These are phyloP conservation scores for Colletotrichum tabaci DNA, from an alignment of 2,329 filamentous ascomycete species.

Conservation along the genomic window DNA sequence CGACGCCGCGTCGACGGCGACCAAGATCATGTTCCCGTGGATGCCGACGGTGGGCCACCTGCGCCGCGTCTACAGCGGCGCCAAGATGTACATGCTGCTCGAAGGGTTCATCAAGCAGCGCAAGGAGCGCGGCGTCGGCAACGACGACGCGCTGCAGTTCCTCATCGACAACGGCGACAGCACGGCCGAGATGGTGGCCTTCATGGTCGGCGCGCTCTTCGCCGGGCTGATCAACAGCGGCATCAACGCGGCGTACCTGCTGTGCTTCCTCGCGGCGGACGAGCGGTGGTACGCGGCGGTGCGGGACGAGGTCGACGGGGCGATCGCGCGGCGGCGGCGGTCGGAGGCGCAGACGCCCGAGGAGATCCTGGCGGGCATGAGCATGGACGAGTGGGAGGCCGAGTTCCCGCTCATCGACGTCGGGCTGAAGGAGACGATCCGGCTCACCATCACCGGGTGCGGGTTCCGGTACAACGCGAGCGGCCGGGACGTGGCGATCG, in stretches of 20 bases:
- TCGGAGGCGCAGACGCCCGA: slow-evolving; percentile 48
- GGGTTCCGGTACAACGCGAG: slow-evolving; percentile 67
- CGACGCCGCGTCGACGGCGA: slow-evolving; percentile 58
- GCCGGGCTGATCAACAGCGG: slow-evolving; percentile 72
- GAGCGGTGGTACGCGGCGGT: slow-evolving; percentile 61
- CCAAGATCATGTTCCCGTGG: slow-evolving; percentile 67
- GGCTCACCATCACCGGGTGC: slow-evolving; percentile 63
- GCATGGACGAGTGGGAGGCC: slow-evolving; percentile 68
- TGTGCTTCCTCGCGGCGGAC: slow-evolving; percentile 64
- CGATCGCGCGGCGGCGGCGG: slow-evolving; percentile 59
- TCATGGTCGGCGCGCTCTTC: slow-evolving; percentile 68
- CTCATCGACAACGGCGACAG: slow-evolving; percentile 67
- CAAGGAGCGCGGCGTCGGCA: slow-evolving; percentile 55
- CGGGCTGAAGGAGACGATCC: slow-evolving; percentile 68
- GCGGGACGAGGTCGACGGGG: slow-evolving; percentile 62
- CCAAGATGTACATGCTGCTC: slow-evolving; percentile 64
- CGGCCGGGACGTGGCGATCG: slow-evolving; percentile 60
- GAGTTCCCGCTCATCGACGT: slow-evolving; percentile 68
- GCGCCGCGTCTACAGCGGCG: slow-evolving; percentile 60
- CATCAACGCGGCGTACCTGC: slow-evolving; percentile 68
- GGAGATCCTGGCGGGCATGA: slow-evolving; percentile 60
- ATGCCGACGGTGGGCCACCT: slow-evolving; percentile 62
- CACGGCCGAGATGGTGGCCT: slow-evolving; percentile 60
- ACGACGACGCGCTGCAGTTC: slow-evolving; percentile 67
- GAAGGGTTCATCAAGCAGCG: slow-evolving; percentile 63